phyloP scores from a whole-genome alignment of 2,329 filamentous ascomycete genomes.

The Neoscytalidium dimidiatum region DNA sequence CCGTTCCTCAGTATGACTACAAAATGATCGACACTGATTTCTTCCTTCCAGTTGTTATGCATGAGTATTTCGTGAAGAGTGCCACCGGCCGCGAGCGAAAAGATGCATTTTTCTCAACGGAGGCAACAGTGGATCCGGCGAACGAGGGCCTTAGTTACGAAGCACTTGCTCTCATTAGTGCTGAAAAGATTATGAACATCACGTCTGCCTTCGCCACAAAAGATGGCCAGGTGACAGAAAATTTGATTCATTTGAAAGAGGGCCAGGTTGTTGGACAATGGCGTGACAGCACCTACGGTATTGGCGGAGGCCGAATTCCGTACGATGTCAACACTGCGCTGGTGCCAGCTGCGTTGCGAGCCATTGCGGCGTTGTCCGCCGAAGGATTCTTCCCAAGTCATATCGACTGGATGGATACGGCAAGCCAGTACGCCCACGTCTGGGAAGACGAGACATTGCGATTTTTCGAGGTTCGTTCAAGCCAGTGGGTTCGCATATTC shows the following conservation, averaged over 20 bases:
- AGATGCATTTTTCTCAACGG: constrained; percentile 41
- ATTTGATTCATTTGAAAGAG: constrained; percentile 60
- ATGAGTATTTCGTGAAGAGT: constrained; percentile 59
- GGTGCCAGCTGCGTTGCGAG: constrained; percentile 61
- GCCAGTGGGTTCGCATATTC: constrained; percentile 31
- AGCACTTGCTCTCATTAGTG: constrained; percentile 54
- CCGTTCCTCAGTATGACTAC: constrained; percentile 58
- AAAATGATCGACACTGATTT: constrained; percentile 66
- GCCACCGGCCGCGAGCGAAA: constrained; percentile 42
- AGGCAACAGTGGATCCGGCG: constrained; percentile 51
- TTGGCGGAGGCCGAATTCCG: constrained; percentile 64
- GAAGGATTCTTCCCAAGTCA: constrained; percentile 55
- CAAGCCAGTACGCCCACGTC: constrained; percentile 55
- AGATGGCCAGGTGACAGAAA: constrained; percentile 51
- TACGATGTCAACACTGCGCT: constrained; percentile 67
- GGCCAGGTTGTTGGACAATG: constrained; percentile 61
- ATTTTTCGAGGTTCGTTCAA: constrained; percentile 63
- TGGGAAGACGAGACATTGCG: constrained; percentile 64
- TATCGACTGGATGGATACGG: constrained; percentile 48
- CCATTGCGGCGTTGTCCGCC: constrained; percentile 56
- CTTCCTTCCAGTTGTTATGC: constrained; percentile 60
- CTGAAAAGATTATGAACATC: constrained; percentile 60
- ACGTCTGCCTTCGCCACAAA: constrained; percentile 55
- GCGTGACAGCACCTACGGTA: constrained; percentile 62
- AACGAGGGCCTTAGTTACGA: constrained; percentile 58